These are phyloP conservation scores for Giardia duodenalis DNA, from an alignment of 208 protist genomes.

Conservation along the genomic window DNA sequence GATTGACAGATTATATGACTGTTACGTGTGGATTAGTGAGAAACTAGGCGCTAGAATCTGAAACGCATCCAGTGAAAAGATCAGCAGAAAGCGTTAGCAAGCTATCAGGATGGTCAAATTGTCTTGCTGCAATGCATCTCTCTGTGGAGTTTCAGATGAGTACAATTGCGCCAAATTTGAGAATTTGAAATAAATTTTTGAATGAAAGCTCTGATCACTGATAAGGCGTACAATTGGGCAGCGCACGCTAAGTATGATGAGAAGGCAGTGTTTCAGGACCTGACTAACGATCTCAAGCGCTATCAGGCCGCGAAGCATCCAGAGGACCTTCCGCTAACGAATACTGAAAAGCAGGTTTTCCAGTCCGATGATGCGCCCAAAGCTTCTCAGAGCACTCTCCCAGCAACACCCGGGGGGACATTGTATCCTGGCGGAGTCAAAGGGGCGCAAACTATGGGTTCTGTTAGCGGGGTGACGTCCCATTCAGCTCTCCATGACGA, in stretches of 20 bases:
- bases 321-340: not conserved
- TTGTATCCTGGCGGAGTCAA: not conserved
- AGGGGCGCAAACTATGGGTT: not conserved
- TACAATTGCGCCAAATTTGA: no score
- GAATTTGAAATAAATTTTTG: no score
- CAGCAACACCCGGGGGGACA: not conserved
- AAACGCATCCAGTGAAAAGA: no score
- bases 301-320: not conserved
- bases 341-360: not conserved
- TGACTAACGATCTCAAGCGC: not conserved
- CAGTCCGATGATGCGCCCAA: not conserved
- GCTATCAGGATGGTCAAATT: no score
- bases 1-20: no score
- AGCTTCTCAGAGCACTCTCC: no score
- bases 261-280: not conserved
- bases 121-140: no score
- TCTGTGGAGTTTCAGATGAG: no score
- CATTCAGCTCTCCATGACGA: no score
- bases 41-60: no score
- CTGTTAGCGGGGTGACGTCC: not conserved
- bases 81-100: no score
- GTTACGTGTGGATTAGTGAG: no score
- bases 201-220: not conserved
- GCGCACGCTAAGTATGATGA: not conserved
- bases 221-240: not conserved